Percentiles rank a stretch among this genome's conserved stretches.
These are phyloP conservation scores for Fusarium dlaminii DNA, from an alignment of 2,329 filamentous ascomycete species.

Conservation along the genomic window DNA sequence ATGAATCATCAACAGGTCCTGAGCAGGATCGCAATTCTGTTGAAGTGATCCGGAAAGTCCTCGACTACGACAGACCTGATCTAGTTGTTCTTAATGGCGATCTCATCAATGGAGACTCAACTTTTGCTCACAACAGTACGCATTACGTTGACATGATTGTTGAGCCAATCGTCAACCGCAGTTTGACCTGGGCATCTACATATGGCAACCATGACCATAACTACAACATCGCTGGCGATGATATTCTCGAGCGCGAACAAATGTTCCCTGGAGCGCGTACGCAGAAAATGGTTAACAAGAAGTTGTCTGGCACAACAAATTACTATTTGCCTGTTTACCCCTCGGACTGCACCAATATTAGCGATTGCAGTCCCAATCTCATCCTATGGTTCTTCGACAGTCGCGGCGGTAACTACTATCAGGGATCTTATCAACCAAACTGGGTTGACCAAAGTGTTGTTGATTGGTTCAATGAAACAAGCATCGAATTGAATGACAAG, in stretches of 20 bases:
- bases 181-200: slow-evolving; percentile 70
- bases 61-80: slow-evolving; percentile 65
- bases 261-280: slow-evolving; percentile 52
- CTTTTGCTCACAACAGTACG: slow-evolving; percentile 62
- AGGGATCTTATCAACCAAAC: slow-evolving; percentile 47
- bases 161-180: slow-evolving; percentile 62
- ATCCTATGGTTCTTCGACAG: slow-evolving; percentile 80
- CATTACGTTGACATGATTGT: slow-evolving; percentile 69
- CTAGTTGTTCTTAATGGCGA: slow-evolving; percentile 78
- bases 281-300: slow-evolving; percentile 50
- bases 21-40: slow-evolving; percentile 66
- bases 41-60: slow-evolving; percentile 65
- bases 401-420: slow-evolving; percentile 65
- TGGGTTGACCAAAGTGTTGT: slow-evolving; percentile 59
- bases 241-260: slow-evolving; percentile 55
- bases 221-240: slow-evolving; percentile 62
- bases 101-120: slow-evolving; percentile 74
- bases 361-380: slow-evolving; percentile 50
- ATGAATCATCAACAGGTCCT: slow-evolving; percentile 43
- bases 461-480: slow-evolving; percentile 53
- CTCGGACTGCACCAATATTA: slow-evolving; percentile 43
- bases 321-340: slow-evolving; percentile 59
- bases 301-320: slow-evolving; percentile 55
- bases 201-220: slow-evolving; percentile 78
- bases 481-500: slow-evolving; percentile 38